These are phyloP conservation scores for Protea cynaroides DNA, from an alignment of 164 flowering plant genomes.

Conservation along the genomic window DNA sequence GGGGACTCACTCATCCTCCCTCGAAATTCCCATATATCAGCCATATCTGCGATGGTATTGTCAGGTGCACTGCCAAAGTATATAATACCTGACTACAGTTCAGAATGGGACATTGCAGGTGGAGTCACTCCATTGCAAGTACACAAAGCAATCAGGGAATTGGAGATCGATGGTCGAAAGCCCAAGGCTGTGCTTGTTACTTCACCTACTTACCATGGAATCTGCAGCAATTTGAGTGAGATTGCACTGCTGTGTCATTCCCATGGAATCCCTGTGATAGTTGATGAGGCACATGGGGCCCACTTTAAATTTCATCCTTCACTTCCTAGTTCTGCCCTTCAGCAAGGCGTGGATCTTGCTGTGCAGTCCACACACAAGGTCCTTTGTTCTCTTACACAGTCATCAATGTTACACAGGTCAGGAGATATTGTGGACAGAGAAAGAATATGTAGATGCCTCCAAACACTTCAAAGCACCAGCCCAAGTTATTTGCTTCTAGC, in stretches of 20 bases:
- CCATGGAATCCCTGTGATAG: constrained; percentile 39
- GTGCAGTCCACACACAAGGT: constrained; percentile 60
- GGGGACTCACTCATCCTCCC: constrained; percentile 44
- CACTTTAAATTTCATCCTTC: constrained; percentile 43
- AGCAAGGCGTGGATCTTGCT: constrained; percentile 48
- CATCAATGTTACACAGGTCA: constrained; percentile 50
- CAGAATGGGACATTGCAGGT: constrained; percentile 41
- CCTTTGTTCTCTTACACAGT: constrained; percentile 46
- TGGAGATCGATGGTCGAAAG: constrained; percentile 30
- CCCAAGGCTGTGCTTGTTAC: constrained; percentile 43
- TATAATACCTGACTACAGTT: constrained; percentile 39
- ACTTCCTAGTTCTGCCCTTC: constrained; percentile 42
- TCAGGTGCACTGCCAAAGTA: constrained; percentile 46
- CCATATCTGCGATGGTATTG: constrained; percentile 45
- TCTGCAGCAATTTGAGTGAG: constrained; percentile 34
- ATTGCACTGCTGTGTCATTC: constrained; percentile 36
- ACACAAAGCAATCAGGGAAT: constrained; percentile 33
- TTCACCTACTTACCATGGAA: constrained; percentile 53
- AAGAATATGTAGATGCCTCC: constrained; percentile 40
- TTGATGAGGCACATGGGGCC: constrained; percentile 60
- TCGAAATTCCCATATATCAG: constrained; percentile 46
- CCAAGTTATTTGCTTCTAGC: constrained; percentile 49
- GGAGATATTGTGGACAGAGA: constrained; percentile 44
- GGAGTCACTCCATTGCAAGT: constrained; percentile 38
- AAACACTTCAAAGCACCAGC: constrained; percentile 52